phyloP scores from a whole-genome alignment of 352 stramenopile genomes.

The Blastocystis sp. region DNA sequence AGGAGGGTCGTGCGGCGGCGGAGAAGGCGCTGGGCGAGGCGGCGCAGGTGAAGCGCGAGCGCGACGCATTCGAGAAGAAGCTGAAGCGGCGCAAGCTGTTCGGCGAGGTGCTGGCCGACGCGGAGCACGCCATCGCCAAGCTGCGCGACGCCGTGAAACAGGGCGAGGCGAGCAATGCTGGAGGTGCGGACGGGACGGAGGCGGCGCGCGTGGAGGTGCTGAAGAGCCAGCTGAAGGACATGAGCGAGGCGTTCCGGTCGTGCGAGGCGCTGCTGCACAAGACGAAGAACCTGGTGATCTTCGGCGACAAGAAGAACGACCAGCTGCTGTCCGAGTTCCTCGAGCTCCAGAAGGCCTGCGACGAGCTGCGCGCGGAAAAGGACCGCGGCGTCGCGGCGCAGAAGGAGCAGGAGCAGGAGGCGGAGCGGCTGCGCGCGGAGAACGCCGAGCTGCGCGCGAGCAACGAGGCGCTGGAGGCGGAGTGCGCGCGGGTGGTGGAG shows the following conservation, averaged over 20 bases:
- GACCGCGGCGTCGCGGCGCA: not conserved
- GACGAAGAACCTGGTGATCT: constrained; percentile 48
- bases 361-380: not conserved
- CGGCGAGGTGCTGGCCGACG: not conserved
- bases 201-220: constrained; percentile 4
- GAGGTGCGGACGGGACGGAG: not conserved
- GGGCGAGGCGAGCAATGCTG: not conserved
- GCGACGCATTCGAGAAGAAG: constrained; percentile 48
- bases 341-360: constrained; percentile 11
- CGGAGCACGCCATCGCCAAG: constrained; percentile 5
- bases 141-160: constrained; percentile 14
- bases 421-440: not conserved
- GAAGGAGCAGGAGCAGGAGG: constrained; percentile 2
- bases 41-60: constrained; percentile 11
- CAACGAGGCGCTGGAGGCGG: constrained; percentile 37
- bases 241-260: constrained; percentile 22
- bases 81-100: constrained; percentile 62
- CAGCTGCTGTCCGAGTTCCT: constrained; percentile 27
- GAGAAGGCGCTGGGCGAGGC: not conserved
- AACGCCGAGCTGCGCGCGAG: not conserved
- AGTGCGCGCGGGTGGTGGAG: not conserved
- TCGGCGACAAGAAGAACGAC: constrained; percentile 66
- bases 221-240: constrained; percentile 36
- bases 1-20: not conserved
- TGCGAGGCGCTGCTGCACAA: constrained; percentile 32